Conservation (phyloP, 1,284 basidiomycete species). For the Xanthoconium separans region DNA sequence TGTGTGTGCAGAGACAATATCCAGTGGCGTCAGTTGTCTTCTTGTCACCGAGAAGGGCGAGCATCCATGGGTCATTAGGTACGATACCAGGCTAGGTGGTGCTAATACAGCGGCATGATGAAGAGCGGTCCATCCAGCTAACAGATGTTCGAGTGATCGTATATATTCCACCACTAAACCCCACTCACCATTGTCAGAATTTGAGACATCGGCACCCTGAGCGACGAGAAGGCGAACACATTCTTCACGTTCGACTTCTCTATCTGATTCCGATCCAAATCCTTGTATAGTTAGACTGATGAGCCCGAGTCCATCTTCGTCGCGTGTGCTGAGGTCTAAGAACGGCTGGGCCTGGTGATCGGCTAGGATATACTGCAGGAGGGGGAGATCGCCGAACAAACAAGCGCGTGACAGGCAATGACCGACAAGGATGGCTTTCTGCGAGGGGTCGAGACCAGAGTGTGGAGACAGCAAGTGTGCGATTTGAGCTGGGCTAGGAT, state of each 20-base stretch:
- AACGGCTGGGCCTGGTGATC: conserved; percentile 69
- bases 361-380: conserved; percentile 69
- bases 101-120: conserved; percentile 90
- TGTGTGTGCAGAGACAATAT: conserved; percentile 80
- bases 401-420: conserved; percentile 74
- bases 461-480: conserved; percentile 59
- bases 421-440: conserved; percentile 65
- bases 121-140: conserved; percentile 94
- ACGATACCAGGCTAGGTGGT: conserved; percentile 88
- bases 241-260: conserved; percentile 85
- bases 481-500: conserved; percentile 66
- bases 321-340: conserved; percentile 66
- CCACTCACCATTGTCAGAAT: conserved; percentile 61
- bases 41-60: conserved; percentile 75
- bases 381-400: conserved; percentile 68
- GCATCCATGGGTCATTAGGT: conserved; percentile 90
- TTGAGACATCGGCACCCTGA: conserved; percentile 71
- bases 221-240: conserved; percentile 78
- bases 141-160: conserved; percentile 8
- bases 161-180: conserved; percentile 1
- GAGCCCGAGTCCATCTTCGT: conserved; percentile 82
- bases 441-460: conserved; percentile 63
- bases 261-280: conserved; percentile 79
- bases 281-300: conserved; percentile 80
- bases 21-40: conserved; percentile 78